Evolutionary conservation across 1,139 yeast genomes (phyloP).

Genomic region (Suhomyces taliae): DNA sequence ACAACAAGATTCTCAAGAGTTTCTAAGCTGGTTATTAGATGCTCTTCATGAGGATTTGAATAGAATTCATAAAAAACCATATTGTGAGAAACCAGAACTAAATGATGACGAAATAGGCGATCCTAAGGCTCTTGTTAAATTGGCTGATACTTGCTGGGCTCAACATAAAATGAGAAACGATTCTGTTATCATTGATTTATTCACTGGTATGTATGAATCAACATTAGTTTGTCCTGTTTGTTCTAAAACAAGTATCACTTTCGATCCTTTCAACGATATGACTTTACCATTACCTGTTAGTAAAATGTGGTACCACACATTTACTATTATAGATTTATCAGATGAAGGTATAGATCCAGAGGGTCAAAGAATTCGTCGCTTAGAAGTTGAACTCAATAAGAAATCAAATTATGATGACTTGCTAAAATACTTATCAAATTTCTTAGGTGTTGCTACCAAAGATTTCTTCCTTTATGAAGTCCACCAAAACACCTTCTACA

Average conservation of each 20-base stretch:
- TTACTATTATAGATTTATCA: constrained; percentile 60
- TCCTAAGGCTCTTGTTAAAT: constrained; percentile 49
- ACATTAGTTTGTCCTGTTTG: constrained; percentile 89
- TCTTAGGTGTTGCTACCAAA: constrained; percentile 43
- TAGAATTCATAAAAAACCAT: constrained; percentile 77
- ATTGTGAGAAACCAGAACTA: constrained; percentile 84
- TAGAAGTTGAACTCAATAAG: constrained; percentile 73
- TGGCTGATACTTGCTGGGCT: constrained; percentile 81
- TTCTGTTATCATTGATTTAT: constrained; percentile 79
- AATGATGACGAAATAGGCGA: constrained; percentile 60
- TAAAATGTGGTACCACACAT: constrained; percentile 68
- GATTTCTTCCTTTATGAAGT: constrained; percentile 67
- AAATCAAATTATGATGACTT: constrained; percentile 67
- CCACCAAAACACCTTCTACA: constrained; percentile 67
- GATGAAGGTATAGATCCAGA: constrained; percentile 38
- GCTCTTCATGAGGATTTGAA: constrained; percentile 94
- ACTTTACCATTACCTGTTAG: constrained; percentile 86
- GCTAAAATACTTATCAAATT: constrained; percentile 56
- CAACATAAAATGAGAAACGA: constrained; percentile 81
- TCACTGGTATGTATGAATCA: constrained; percentile 88
- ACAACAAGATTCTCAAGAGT: constrained; percentile 97
- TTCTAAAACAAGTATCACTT: constrained; percentile 76
- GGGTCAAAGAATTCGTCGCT: constrained; percentile 26
- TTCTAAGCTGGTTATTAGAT: constrained; percentile 84
- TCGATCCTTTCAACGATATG: constrained; percentile 91